These are phyloP conservation scores for Monilinia aucupariae DNA, from an alignment of 2,329 filamentous ascomycete species.

Conservation along the genomic window DNA sequence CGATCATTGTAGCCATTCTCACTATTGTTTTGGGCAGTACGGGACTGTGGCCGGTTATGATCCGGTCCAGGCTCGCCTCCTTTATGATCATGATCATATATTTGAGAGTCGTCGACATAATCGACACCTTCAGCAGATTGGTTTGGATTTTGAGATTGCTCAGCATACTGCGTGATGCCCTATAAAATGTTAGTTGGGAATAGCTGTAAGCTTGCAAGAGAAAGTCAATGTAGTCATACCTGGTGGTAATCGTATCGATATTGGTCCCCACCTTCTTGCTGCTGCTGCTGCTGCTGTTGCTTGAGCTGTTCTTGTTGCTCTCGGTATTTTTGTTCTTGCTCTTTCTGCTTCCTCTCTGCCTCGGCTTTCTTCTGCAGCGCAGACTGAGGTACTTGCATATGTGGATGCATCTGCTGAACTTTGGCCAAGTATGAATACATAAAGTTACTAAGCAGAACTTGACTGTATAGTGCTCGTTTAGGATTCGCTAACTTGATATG, in stretches of 20 bases:
- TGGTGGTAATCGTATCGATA: slow-evolving; percentile 37
- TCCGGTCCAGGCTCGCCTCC: slow-evolving; percentile 35
- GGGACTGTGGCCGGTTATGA: slow-evolving; percentile 34
- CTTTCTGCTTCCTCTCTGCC: slow-evolving; percentile 45
- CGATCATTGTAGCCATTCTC: slow-evolving; percentile 34
- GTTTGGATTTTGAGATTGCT: slow-evolving; percentile 32
- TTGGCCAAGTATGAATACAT: slow-evolving; percentile 99
- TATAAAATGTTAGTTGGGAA: slow-evolving; percentile 22
- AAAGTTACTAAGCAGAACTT: slow-evolving; percentile 96
- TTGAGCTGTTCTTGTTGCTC: slow-evolving; percentile 32
- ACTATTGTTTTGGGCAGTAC: slow-evolving; percentile 32
- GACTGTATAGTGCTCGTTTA: slow-evolving; percentile 81
- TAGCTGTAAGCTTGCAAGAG: not conserved
- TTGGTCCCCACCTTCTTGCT: slow-evolving; percentile 34
- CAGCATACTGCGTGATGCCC: slow-evolving; percentile 36
- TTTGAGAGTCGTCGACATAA: slow-evolving; percentile 46
- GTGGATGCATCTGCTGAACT: slow-evolving; percentile 97
- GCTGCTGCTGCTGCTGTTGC: slow-evolving; percentile 31
- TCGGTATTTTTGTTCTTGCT: slow-evolving; percentile 37
- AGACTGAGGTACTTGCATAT: slow-evolving; percentile 83
- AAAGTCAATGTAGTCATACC: slow-evolving; percentile 23
- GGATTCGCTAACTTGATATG: slow-evolving; percentile 99
- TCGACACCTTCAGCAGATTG: slow-evolving; percentile 36
- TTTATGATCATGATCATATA: slow-evolving; percentile 45
- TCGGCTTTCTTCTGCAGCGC: slow-evolving; percentile 64